Evolutionary conservation across 139 green algal species (phyloP), one percentile per base, ranked within the genome.

Genomic region (Penium margaritaceum): DNA sequence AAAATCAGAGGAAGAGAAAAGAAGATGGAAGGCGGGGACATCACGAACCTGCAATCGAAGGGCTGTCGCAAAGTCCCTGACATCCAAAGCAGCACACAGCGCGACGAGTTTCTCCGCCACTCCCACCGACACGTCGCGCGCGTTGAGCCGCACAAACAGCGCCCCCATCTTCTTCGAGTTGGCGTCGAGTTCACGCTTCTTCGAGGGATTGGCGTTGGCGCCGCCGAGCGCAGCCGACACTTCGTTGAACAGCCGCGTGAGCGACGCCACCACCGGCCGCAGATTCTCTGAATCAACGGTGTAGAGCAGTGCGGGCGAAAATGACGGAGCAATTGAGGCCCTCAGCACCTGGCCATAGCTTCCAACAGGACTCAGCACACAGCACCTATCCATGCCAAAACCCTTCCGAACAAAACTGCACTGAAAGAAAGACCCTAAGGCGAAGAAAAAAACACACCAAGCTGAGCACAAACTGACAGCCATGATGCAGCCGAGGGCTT

Each of bases 141-240:
- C 66, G 76, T 96, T 96, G 34, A 98, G 74, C 65, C 86, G 84
- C 88, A 88, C 97, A 55, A 97, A 90, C 41, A 99, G 87, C 63
- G 67, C 63, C 3, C 90, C 94, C 47, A 98, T 64, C 62, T 89
- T 88, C 72, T 88, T 90, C 44, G 75, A 87, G 79, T 91, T 93
- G 90, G 97, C 93, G n/a, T 97, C 93, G 73, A 95, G 90, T 73
- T 98, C 94, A 1, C 91, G 87, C 83, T 88, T 90, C 83, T 92
- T 94, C 39, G 44, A 66, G 0, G 51, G 21, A 17, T 38, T 75
- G 44, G 61, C 70, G 5, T 29, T 30, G 41, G 34, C 15, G 27
- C 84, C 84, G 15, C 81, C 38, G 12, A 46, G 47, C 7, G 55
- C 75, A 19, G 55, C 77, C 1, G 74, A 62, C 6, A 6, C 41